Conservation (phyloP, 495 filamentous ascomycete species). For the Pyronema domesticum region DNA sequence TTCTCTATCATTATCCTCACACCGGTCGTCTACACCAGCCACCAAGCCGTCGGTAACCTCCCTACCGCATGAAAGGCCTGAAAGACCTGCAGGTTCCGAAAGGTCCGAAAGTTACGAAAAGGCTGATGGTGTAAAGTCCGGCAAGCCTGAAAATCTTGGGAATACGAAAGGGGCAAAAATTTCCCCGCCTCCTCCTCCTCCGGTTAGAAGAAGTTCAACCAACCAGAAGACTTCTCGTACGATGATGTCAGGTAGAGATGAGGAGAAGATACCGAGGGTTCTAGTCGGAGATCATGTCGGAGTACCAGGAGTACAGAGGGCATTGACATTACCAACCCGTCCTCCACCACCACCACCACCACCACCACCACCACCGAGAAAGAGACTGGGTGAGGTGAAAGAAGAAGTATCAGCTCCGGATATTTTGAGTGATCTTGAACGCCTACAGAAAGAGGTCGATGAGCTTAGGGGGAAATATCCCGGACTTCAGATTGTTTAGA, state of each 20-base stretch:
- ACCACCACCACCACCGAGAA: slow-evolving; percentile 15
- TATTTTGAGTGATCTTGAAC: slow-evolving; percentile 22
- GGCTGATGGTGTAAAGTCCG: too few species aligned
- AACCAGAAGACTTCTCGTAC: slow-evolving; percentile 7
- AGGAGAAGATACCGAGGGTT: too few species aligned
- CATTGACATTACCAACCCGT: too few species aligned
- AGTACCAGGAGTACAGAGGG: too few species aligned
- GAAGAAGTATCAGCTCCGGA: slow-evolving; percentile 4
- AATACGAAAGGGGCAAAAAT: too few species aligned
- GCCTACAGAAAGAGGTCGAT: slow-evolving; percentile 20
- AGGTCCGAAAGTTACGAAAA: too few species aligned
- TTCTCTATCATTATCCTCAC: background rate
- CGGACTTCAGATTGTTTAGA: background rate
- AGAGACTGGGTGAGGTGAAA: slow-evolving; percentile 3
- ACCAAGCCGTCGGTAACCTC: too few species aligned
- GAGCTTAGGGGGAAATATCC: slow-evolving; percentile 19
- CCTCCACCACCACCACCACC: slow-evolving; percentile 7
- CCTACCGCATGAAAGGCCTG: too few species aligned
- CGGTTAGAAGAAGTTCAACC: slow-evolving; percentile 1
- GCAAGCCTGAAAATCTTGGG: too few species aligned
- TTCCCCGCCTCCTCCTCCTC: too few species aligned
- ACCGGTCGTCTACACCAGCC: slow-evolving; percentile 11
- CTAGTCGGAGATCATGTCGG: too few species aligned
- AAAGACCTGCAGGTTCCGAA: too few species aligned
- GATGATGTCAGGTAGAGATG: background rate